These are phyloP conservation scores for Amauroascus niger DNA, from an alignment of 2,329 filamentous ascomycete species.

Conservation along the genomic window DNA sequence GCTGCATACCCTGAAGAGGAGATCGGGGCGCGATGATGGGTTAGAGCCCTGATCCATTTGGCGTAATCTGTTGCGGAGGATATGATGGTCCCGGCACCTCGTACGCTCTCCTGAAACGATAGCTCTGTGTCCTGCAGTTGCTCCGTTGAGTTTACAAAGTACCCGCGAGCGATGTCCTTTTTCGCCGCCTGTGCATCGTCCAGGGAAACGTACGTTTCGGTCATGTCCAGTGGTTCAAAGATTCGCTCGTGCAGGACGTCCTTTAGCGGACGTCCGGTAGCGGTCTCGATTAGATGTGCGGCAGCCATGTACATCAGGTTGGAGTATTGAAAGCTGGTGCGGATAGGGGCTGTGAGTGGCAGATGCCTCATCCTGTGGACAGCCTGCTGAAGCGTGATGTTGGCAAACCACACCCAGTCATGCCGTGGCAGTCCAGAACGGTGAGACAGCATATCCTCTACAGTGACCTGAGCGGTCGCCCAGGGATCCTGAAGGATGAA, in stretches of 20 bases:
- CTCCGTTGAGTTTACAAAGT: constrained; percentile 17
- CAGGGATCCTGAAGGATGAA: constrained; percentile 29
- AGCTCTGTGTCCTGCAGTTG: constrained; percentile 13
- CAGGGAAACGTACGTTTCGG: constrained; percentile 30
- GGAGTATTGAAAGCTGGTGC: constrained; percentile 42
- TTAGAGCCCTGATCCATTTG: constrained; percentile 43
- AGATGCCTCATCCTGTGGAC: constrained; percentile 38
- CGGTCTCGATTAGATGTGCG: constrained; percentile 39
- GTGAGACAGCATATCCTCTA: constrained; percentile 30
- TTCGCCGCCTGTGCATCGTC: constrained; percentile 26
- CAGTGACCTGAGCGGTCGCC: constrained; percentile 21
- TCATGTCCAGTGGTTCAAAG: constrained; percentile 37
- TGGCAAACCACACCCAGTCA: constrained; percentile 22
- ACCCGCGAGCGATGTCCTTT: constrained; percentile 21
- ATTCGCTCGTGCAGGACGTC: constrained; percentile 29
- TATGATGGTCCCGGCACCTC: constrained; percentile 20
- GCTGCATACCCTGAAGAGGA: constrained; percentile 12
- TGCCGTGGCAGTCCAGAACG: constrained; percentile 26
- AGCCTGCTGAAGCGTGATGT: constrained; percentile 28
- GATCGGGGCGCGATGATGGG: constrained; percentile 7
- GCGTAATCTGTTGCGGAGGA: constrained; percentile 34
- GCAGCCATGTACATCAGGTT: constrained; percentile 46
- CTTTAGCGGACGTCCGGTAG: constrained; percentile 29
- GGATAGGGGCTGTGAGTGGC: constrained; percentile 32
- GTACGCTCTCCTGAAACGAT: constrained; percentile 8